Base-by-base conservation (phyloP, 805 yeast genomes). In the Candida caryicola region DNA sequence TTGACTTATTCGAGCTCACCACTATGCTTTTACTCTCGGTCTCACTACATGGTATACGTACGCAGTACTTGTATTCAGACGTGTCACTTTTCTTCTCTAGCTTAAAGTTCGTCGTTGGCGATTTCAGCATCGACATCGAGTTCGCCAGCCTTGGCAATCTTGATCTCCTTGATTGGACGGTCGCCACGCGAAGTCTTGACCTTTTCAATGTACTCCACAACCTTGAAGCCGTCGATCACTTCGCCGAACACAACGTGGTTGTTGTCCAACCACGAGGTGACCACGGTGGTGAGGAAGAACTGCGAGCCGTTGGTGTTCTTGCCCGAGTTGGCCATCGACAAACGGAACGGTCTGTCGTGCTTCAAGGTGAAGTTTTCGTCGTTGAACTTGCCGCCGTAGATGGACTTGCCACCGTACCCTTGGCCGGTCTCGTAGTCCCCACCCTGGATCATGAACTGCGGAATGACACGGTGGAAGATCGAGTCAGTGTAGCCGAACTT, bases 161-260 rank as follows among this genome's bases (percentile, higher is more conserved):
- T 72, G 44, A 91, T 70, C 18, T 77, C 78, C 51, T 74, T 75
- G 39, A 62, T 64, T 39, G 99, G 99, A 49, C 69, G 74, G 64
- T 88, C 93, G 48, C 85, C 79, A 51, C 73, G 66, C 43, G 69
- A 66, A 17, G 95, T 88, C 66, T 80, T 77, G 45, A 85, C 79
- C 33, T 62, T 62, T 66, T 89, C 96, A 56, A 93, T 79, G 62
- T 77, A 73, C 49, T 73, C 65, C 39, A 91, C 86, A 35, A 88
- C 77, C 48, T 91, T 96, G 71, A 80, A 73, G 34, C 98, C 98
- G 40, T 83, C 89, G 13, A 88, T 41, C 39, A 93, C 96, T 68
- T 88, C 87, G 49, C 99, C 99, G 56, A 93, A 93, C 29, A 93
- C 99, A 58, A 93, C 99, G 65, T 93, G 99, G 52, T 72, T 80